Base-by-base conservation (phyloP, 768 basidiomycete genomes). In the Serendipita indica region DNA sequence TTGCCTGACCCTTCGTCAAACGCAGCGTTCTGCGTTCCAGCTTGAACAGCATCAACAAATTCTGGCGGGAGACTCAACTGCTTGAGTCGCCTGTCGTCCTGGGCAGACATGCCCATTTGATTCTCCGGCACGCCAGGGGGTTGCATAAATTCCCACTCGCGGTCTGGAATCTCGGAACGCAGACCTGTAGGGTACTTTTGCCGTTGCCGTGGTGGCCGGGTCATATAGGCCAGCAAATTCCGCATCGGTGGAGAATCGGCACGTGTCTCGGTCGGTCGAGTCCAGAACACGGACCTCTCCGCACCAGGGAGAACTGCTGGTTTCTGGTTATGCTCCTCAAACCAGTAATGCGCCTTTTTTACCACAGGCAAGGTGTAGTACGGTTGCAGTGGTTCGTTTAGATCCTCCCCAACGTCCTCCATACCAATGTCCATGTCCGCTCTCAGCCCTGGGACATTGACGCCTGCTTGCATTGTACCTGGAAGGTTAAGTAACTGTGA, bases 241-340 rank as follows among this genome's bases (percentile, higher is more conserved):
- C 49, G 22, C 49, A 54, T 54, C n/a, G 49, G 49, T 54, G 49
- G 49, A 54, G 22, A 54, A 30, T 54, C 49, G 1, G 49, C 12
- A 7, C 49, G 10, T 18, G 49, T 54, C n/a, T 54, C 49, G 22
- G 32, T 54, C 12, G 49, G 49, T 1, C 49, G 49, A 22, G 49
- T 54, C 49, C 49, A 54, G 49, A 54, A 54, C 20, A 54, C 49
- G 22, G 49, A 54, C 10, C 49, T 18, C 7, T 54, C 49, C 10
- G 49, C 10, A 13, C 49, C 49, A 27, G 49, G 49, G 7, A 54
- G 25, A 4, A 54, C 49, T 10, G 49, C 32, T 4, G 49, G 49
- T 28, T 54, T 54, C 49, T 54, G 49, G 30, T 54, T 28, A 27
- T 54, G 22, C 10, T 54, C 49, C 32, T 54, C 49, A 28, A 54